Conservation (phyloP, 768 basidiomycete species). For the Termitomyces sp. region DNA sequence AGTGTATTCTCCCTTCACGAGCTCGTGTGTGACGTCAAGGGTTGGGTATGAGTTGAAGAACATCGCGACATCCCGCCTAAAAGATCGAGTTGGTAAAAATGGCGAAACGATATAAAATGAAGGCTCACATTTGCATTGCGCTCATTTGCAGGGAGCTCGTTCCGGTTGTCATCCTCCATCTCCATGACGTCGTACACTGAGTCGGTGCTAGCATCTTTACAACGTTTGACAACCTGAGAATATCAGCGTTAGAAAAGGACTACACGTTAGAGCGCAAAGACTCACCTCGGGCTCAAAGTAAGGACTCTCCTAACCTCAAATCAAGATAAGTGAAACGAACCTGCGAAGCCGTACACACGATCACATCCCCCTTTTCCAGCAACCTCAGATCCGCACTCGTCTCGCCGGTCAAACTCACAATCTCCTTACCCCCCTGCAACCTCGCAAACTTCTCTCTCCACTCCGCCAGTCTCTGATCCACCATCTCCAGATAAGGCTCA, state of each 20-base stretch:
- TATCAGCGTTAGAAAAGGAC: background rate
- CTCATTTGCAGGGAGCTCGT: slow-evolving; percentile 80
- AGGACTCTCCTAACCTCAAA: slow-evolving; percentile 30
- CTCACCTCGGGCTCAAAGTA: slow-evolving; percentile 88
- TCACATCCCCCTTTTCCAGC: slow-evolving; percentile 86
- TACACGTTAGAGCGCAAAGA: background rate
- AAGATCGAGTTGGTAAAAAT: background rate
- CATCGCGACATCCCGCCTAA: slow-evolving; percentile 87
- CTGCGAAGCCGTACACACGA: slow-evolving; percentile 91
- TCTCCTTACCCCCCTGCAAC: slow-evolving; percentile 89
- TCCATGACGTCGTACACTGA: slow-evolving; percentile 98
- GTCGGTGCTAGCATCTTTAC: slow-evolving; percentile 74
- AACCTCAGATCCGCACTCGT: slow-evolving; percentile 86
- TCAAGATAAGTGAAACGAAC: slow-evolving; percentile 33
- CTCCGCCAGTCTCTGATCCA: slow-evolving; percentile 82
- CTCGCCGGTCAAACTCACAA: slow-evolving; percentile 91
- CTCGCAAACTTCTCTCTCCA: slow-evolving; percentile 82
- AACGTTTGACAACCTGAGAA: slow-evolving; percentile 70
- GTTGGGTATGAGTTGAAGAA: slow-evolving; percentile 98
- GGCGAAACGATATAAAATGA: background rate
- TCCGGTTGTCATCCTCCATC: slow-evolving; percentile 90
- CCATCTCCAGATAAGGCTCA: slow-evolving; percentile 97
- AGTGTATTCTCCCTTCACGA: slow-evolving; percentile 84
- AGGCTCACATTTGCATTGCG: slow-evolving; percentile 79
- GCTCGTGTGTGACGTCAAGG: slow-evolving; percentile 83